A percentile compares a stretch with the other conserved stretches of the same genome.
Evolutionary conservation across 1,284 basidiomycete species (phyloP).

Genomic region (Boletellus deceptivus): DNA sequence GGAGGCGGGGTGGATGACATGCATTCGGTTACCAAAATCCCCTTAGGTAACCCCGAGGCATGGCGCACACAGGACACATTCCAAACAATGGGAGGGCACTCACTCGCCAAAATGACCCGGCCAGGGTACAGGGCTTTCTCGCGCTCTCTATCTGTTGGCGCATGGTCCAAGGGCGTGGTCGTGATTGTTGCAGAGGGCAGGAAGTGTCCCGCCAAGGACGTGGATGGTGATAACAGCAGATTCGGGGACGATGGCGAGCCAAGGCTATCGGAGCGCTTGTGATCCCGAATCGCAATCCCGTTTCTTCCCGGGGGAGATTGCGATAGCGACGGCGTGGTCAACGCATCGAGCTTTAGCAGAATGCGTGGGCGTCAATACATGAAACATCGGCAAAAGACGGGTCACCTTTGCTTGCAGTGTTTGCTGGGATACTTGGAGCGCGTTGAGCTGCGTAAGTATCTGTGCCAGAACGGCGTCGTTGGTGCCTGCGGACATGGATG

Average conservation of each 20-base stretch:
- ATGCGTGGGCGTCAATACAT: not conserved
- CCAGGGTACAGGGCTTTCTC: constrained; percentile 75
- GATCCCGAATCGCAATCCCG: constrained; percentile 27
- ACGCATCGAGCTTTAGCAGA: constrained; percentile 37
- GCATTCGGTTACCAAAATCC: not conserved
- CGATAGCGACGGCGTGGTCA: constrained; percentile 30
- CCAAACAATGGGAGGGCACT: constrained; percentile 27
- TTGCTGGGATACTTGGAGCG: constrained; percentile 70
- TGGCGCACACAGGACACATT: not conserved
- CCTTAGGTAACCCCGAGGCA: not conserved
- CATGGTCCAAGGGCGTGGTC: constrained; percentile 18
- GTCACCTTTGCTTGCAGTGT: constrained; percentile 69
- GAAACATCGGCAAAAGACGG: constrained; percentile 2
- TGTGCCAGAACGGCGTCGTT: constrained; percentile 63
- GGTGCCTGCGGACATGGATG: constrained; percentile 42
- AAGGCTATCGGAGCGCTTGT: constrained; percentile 10
- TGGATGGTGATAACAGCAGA: constrained; percentile 25
- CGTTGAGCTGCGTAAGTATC: constrained; percentile 67
- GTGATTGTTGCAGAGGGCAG: constrained; percentile 33
- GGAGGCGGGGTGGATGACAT: constrained; percentile 12
- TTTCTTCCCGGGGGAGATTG: constrained; percentile 19
- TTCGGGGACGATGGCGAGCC: constrained; percentile 25
- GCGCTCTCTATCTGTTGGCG: constrained; percentile 57
- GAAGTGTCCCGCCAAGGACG: constrained; percentile 24
- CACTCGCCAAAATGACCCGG: constrained; percentile 79